These are phyloP conservation scores for Laetiporus sulphureus DNA, from an alignment of 1,284 basidiomycete species.

Conservation along the genomic window DNA sequence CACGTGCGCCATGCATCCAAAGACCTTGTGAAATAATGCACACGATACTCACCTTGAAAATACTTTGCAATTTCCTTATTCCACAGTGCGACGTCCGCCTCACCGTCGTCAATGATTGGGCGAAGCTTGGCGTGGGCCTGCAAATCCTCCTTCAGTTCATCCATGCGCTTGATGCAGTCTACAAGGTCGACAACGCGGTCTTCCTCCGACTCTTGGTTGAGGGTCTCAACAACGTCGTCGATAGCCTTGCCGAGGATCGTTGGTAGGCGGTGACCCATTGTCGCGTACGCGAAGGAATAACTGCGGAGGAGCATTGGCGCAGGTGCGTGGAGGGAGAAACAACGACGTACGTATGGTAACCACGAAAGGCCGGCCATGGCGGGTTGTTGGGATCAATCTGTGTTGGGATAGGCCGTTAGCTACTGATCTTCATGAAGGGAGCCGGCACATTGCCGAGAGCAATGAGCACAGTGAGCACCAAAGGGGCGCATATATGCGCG, in stretches of 20 bases:
- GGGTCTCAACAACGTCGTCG: conserved; percentile 85
- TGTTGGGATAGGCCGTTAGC: too few species aligned
- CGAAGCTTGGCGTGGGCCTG: conserved; percentile 76
- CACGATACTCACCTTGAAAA: conserved; percentile 64
- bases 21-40: neutral
- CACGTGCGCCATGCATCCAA: too few species aligned
- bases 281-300: conserved; percentile 91
- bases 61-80: conserved; percentile 94
- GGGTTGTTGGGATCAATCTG: conserved; percentile 90
- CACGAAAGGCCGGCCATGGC: conserved; percentile 93
- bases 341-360: conserved; percentile 67
- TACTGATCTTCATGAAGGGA: too few species aligned
- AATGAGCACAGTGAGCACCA: neutral
- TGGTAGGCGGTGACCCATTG: conserved; percentile 90
- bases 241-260: conserved; percentile 96
- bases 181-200: conserved; percentile 85
- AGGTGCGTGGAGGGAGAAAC: neutral
- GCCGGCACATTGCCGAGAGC: too few species aligned
- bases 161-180: conserved; percentile 84
- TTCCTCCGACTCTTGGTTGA: conserved; percentile 85
- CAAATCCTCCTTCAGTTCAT: conserved; percentile 75
- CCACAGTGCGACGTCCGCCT: conserved; percentile 94
- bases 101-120: conserved; percentile 88
- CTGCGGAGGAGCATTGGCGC: conserved; percentile 44
- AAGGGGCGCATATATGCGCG: conserved; percentile 7